Evolutionary conservation across 2,329 filamentous ascomycete genomes (phyloP).

Genomic region (Cladophialophora chaetospira): DNA sequence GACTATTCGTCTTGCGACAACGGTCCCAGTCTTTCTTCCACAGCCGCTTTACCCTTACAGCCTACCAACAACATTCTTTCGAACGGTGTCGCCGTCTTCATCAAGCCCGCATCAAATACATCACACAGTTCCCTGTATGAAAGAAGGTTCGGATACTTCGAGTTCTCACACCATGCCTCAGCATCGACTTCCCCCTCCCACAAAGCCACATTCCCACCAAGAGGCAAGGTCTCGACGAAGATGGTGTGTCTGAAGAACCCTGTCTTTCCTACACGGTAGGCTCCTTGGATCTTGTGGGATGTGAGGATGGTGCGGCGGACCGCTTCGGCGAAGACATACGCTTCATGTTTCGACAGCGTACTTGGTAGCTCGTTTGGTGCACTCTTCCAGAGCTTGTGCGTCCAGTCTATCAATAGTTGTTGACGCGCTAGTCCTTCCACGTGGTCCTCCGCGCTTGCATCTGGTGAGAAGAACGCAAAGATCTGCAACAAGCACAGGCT

Average conservation of each 20-base stretch:
- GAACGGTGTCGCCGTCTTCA: not conserved
- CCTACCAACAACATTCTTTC: constrained; percentile 1
- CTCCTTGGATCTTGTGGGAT: not conserved
- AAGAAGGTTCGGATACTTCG: not conserved
- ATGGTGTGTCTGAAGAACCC: not conserved
- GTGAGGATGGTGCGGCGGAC: not conserved
- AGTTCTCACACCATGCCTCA: not conserved
- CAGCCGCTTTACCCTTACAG: not conserved
- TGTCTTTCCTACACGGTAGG: not conserved
- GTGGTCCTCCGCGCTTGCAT: not conserved
- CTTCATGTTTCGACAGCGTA: not conserved
- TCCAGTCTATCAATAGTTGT: not conserved
- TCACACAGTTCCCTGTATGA: constrained; percentile 3
- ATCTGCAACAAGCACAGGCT: constrained; percentile 3
- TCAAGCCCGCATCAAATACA: not conserved
- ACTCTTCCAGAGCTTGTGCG: not conserved
- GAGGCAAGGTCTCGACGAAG: not conserved
- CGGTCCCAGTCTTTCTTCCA: not conserved
- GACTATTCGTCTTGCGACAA: not conserved
- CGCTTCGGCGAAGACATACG: not conserved
- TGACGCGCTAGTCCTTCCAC: not conserved
- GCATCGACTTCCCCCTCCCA: not conserved
- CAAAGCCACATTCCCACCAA: not conserved
- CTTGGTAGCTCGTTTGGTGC: not conserved
- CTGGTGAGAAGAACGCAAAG: constrained; percentile 3